Evolutionary conservation across 2,329 filamentous ascomycete genomes (phyloP).

Genomic region (Xylaria arbuscula): DNA sequence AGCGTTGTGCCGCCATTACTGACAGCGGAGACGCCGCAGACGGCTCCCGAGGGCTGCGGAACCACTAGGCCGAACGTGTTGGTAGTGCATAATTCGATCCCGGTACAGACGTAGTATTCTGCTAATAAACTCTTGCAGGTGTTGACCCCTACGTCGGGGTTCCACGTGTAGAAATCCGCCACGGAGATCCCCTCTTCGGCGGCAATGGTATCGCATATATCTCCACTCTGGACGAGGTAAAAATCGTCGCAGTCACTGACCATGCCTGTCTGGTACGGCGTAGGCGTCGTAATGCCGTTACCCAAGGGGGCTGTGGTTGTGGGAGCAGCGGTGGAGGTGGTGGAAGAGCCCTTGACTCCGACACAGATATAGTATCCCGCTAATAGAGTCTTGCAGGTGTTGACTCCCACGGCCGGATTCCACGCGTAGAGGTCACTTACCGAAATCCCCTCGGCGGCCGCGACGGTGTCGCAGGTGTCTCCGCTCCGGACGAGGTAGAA

Average conservation of each 20-base stretch:
- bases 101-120: constrained; percentile 5
- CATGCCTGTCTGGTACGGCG: background rate
- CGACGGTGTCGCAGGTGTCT: constrained; percentile 25
- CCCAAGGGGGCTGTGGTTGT: background rate
- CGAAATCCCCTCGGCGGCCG: constrained; percentile 9
- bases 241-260: constrained; percentile 5
- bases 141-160: background rate
- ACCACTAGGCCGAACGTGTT: constrained; percentile 12
- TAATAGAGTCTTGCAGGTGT: background rate
- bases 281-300: background rate
- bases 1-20: background rate
- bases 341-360: constrained; percentile 1
- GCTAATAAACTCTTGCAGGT: background rate
- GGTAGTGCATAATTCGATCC: constrained; percentile 14
- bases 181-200: background rate
- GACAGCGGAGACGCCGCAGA: background rate
- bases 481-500: constrained; percentile 28
- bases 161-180: constrained; percentile 6
- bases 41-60: constrained; percentile 4
- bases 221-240: background rate
- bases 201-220: background rate
- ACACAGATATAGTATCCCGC: constrained; percentile 14
- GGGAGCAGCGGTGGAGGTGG: constrained; percentile 6
- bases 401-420: constrained; percentile 18
- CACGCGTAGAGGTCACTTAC: constrained; percentile 13